Evolutionary conservation across 2,329 filamentous ascomycete genomes (phyloP), one percentile per base, ranked within the genome.

Genomic region (Ramularia collo-cygni): DNA sequence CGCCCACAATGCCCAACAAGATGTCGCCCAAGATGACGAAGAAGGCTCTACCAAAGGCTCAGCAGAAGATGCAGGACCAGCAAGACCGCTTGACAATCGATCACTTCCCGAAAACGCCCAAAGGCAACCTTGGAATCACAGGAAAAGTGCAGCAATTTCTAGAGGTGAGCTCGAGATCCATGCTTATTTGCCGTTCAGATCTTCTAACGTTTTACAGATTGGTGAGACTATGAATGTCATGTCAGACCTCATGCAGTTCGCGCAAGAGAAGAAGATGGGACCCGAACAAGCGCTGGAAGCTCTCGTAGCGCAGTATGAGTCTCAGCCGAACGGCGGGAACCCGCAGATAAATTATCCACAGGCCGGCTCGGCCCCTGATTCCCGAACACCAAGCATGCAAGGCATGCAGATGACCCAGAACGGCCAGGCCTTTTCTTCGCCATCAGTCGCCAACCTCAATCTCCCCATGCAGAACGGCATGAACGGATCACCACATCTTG

Each of bases 191-290:
- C 10, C 10, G 6, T 24, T 24, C 6, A 24, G 10, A 6, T 6
- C 6, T 24, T 44, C 46, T 50, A 46, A 48, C 42, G 21, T 10
- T 8, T 7, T 38, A 28, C 55, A 81, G 77, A 71, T 81, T 45
- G 75, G 74, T 43, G 79, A 83, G 60, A 80, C 77, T 19, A 74
- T 82, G 57, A 77, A 75, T 38, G 69, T 74, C 49, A 82, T 83
- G 79, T 71, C 71, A 42, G 68, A 71, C 43, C 60, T 81, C 24
- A 78, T 81, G 63, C 66, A 68, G 35, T 76, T 71, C 49, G 74
- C 74, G 16, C 68, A 75, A 41, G 65, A 71, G 35, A 67, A 76
- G 48, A 65, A 70, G 14, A 55, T 78, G 39, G 68, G 68, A 18
- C 74, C 77, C 3, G 63, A 66, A 14, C 67, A 77, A 49, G 73